Base-by-base conservation (phyloP, 2,329 filamentous ascomycete species). In the Phoma sp. region DNA sequence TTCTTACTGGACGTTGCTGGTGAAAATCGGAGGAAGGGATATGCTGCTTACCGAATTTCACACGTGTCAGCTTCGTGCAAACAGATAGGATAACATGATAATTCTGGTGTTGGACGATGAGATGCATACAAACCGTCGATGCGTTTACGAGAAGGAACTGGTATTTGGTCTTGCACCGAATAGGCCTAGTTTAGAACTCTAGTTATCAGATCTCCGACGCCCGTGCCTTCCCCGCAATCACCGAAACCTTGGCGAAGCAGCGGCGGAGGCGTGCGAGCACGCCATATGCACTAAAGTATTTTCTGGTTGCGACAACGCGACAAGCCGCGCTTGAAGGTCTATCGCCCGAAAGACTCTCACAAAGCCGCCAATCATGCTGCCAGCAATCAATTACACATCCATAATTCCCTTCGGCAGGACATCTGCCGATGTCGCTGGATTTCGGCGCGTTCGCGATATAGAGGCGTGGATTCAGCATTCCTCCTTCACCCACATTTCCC, bases 341-440 rank as follows among this genome's bases (percentile, higher is more conserved):
- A 60, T 67, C 66, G 64, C 66, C 64, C 64, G 63, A 67, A 7
- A 27, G 19, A 50, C 40, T 9, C 35, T 47, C 51, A 59, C 47
- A 45, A 54, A 54, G 43, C 59, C 40, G 58, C 70, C 70, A 73
- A 73, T 73, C 68, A 71, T 67, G 66, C 47, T 51, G 29, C 35
- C 33, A 35, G 31, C 33, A 47, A 51, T 55, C 50, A 58, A 55
- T 64, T 53, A 52, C 61, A 56, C 62, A 59, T 67, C 63, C 55
- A 40, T 49, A 58, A 57, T 58, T 45, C 43, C 27, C 60, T 61
- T 69, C 68, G 69, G 68, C 57, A 51, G 50, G 52, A 61, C 49
- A 56, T 67, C 50, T 63, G 64, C 67, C 68, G 68, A 68, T 67
- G 59, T 69, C 69, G 70, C 68, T 61, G 52, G 51, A 54, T 37